These are phyloP conservation scores for Acephala macrosclerotiorum DNA, from an alignment of 2,329 filamentous ascomycete genomes.

Conservation along the genomic window DNA sequence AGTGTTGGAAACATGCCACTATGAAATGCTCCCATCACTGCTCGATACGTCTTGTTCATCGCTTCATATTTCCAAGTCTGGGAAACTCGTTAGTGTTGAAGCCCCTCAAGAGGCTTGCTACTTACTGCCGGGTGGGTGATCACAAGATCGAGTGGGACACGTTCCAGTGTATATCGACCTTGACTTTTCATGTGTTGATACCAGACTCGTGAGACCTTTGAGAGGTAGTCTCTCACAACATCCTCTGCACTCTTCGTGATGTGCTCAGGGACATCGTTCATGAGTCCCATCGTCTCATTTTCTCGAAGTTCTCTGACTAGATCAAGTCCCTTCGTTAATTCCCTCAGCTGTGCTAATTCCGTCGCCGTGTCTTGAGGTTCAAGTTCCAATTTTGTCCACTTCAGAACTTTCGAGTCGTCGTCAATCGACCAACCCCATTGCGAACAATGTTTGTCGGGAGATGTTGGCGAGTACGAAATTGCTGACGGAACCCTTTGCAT, in stretches of 20 bases:
- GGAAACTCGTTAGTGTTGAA: background rate
- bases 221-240: constrained; percentile 15
- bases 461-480: constrained; percentile 9
- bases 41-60: constrained; percentile 13
- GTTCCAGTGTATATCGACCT: background rate
- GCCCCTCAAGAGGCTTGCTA: background rate
- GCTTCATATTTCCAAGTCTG: constrained; percentile 21
- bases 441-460: background rate
- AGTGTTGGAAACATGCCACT: constrained; percentile 11
- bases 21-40: constrained; percentile 13
- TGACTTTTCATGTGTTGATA: constrained; percentile 5
- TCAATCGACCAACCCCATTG: constrained; percentile 22
- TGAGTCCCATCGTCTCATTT: background rate
- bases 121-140: constrained; percentile 22
- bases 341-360: constrained; percentile 6
- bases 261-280: constrained; percentile 12
- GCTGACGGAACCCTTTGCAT: constrained; percentile 13
- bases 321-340: constrained; percentile 13
- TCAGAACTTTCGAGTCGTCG: constrained; percentile 10
- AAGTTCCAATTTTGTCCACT: constrained; percentile 21
- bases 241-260: constrained; percentile 15
- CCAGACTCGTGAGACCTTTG: constrained; percentile 3
- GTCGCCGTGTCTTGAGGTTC: constrained; percentile 5
- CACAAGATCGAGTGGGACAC: constrained; percentile 15
- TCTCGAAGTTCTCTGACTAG: constrained; percentile 3